A percentile compares a stretch with the other conserved stretches of the same genome.
Evolutionary conservation across 1,284 basidiomycete species (phyloP).

Genomic region (Cutaneotrichosporon arboriforme): DNA sequence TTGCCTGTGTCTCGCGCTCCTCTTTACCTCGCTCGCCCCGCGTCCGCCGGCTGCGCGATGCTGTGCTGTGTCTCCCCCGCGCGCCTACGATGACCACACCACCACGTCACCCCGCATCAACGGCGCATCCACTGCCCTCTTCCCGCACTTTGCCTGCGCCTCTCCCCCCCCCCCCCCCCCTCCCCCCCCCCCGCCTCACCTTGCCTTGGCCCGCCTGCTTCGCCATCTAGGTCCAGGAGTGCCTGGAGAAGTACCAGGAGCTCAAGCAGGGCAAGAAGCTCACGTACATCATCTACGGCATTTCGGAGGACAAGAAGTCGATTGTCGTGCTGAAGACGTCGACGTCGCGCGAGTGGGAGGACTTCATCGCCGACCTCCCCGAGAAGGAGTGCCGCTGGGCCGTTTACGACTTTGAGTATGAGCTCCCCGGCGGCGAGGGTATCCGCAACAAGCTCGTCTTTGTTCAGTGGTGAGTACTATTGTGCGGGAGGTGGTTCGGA

Average conservation of each 20-base stretch:
- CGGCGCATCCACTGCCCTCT: neutral
- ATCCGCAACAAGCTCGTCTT: conserved; percentile 89
- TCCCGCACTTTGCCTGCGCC: neutral
- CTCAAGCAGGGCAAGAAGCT: conserved; percentile 77
- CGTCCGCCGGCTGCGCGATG: neutral
- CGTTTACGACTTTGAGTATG: conserved; percentile 86
- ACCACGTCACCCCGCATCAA: neutral
- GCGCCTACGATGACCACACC: neutral
- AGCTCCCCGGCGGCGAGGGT: conserved; percentile 67
- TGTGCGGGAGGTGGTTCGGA: too few species aligned
- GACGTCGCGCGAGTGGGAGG: conserved; percentile 59
- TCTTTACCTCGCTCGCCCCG: too few species aligned
- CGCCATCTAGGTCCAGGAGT: conserved; percentile 45
- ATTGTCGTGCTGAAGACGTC: conserved; percentile 67
- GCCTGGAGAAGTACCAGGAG: conserved; percentile 62
- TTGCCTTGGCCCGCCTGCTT: neutral
- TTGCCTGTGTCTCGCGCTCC: neutral
- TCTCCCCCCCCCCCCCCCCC: neutral
- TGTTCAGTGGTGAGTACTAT: conserved; percentile 62
- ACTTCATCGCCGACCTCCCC: conserved; percentile 72
- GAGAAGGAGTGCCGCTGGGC: conserved; percentile 76
- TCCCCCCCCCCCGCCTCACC: neutral
- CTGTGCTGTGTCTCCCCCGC: neutral
- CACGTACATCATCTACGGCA: conserved; percentile 81
- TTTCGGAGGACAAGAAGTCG: conserved; percentile 63